Evolutionary conservation across 371 early-diverging fungal species (phyloP), one percentile per base, ranked within the genome.

Genomic region (Mucor sp.): DNA sequence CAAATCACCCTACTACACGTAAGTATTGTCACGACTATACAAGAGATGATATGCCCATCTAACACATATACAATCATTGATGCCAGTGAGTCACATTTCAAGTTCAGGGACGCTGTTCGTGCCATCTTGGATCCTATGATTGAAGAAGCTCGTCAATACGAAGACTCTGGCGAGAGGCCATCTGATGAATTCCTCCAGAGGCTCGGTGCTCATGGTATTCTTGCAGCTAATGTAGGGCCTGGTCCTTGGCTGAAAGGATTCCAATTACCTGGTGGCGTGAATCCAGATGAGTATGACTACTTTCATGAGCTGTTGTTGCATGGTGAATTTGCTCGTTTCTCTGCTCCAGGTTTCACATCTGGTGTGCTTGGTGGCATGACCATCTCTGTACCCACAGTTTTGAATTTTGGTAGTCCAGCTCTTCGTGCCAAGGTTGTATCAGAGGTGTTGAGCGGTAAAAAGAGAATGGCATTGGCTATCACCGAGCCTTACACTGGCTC

Each of bases 261-360:
- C 48, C 6, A 23, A 5, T 66, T 81, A 23, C 80, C 85, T 32
- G 85, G 79, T 19, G 85, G 80, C 48, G 74, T 91, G 25, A 69
- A 70, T 4, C 72, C 76, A 12, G 83, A 71, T 21, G 89, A 92
- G 41, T 93, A 84, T 63, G 93, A 94, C 75, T 71, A 85, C 19
- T 95, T 95, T 82, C 93, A 92, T 62, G 84, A 91, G 65, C 89
- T 92, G 39, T 84, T 95, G 56, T 79, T 91, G 28, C 70, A 84
- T 58, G 96, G 94, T 69, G 95, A 95, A 75, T 69, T 95, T 9
- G 84, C 90, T 32, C 91, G 96, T 55, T 93, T 91, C 66, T 94
- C 93, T 14, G 91, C 93, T 8, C 95, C 94, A 33, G 95, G 95
- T 79, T 87, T 92, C 23, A 76, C 94, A 28, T 94, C 94, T 94